These are phyloP conservation scores for Pseudogymnoascus verrucosus DNA, from an alignment of 2,329 filamentous ascomycete genomes.

Conservation along the genomic window DNA sequence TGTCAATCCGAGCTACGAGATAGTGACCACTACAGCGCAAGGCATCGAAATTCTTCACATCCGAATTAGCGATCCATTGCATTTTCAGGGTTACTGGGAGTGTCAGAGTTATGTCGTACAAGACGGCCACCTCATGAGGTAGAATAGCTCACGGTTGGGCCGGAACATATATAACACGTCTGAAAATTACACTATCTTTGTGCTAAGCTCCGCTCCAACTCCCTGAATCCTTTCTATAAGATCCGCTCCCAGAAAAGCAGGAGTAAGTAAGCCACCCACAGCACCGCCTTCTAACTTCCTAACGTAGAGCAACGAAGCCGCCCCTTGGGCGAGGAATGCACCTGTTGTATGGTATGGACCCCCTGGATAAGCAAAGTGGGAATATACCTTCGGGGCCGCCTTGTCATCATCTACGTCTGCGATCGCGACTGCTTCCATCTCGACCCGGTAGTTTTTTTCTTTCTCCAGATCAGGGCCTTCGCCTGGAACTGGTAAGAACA, in stretches of 20 bases:
- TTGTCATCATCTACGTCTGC: slow-evolving; percentile 54
- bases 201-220: slow-evolving; percentile 55
- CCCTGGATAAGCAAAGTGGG: slow-evolving; percentile 23
- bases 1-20: too few relatives aligned
- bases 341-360: slow-evolving; percentile 18
- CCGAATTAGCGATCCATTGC: too few relatives aligned
- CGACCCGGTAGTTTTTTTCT: slow-evolving; percentile 49
- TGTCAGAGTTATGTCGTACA: too few relatives aligned
- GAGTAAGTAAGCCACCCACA: slow-evolving; percentile 62
- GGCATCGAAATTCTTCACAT: too few relatives aligned
- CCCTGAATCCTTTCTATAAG: slow-evolving; percentile 56
- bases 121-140: too few relatives aligned
- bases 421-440: slow-evolving; percentile 56
- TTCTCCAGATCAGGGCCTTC: slow-evolving; percentile 45
- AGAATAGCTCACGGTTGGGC: too few relatives aligned
- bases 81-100: too few relatives aligned
- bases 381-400: slow-evolving; percentile 38
- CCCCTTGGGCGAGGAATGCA: slow-evolving; percentile 18
- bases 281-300: slow-evolving; percentile 27
- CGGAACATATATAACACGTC: too few relatives aligned
- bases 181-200: slow-evolving; percentile 34
- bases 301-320: slow-evolving; percentile 18
- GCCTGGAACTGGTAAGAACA: slow-evolving; percentile 38
- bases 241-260: slow-evolving; percentile 59
- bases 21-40: too few relatives aligned